Base-by-base conservation (phyloP, 129 eudicot genomes). In the Dittrichia graveolens region DNA sequence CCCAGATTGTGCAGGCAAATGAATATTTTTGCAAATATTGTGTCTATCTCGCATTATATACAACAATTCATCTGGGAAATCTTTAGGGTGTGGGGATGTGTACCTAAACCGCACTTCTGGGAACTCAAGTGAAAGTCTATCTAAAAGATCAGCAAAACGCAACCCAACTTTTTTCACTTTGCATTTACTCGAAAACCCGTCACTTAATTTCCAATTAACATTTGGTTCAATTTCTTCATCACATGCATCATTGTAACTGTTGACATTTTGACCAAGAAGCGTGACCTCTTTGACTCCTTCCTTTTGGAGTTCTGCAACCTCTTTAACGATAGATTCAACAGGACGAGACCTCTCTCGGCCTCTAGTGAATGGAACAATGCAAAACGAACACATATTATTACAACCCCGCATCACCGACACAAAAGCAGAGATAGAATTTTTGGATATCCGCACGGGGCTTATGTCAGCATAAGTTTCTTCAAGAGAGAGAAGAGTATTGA, bases 41-140 rank as follows among this genome's bases (percentile, higher is more conserved):
- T 90, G 49, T 71, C 99, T 78, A 48, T 95, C 94, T 42, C 96
- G 72, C 99, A 95, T 91, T 75, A 90, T 81, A 78, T 88, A 83
- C 57, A 95, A 59, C 77, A 95, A 80, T 45, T 88, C 96, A 80
- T 95, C 99, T 0, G 99, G 99, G 18, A 88, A 95, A 82, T 95
- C 99, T 80, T 95, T 95, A 41, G 99, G 99, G 80, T 95, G 99
- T 8, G 99, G 99, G 63, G 99, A 95, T n/a, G 99, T 95, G 80
- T 83, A 95, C 83, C 99, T 75, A 75, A 95, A 95, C 58, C 99
- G 59, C 87, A 95, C 88, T 79, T 90, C 99, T 3, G 99, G 99
- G 52, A 76, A 95, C 80, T 95, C 97, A n/a, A 72, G 45, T 3
- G 99, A 91, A 63, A 95, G 87, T 59, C 89, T 83, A 84, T 91